A percentile compares a stretch with the other conserved stretches of the same genome.
phyloP scores from a whole-genome alignment of 2,329 filamentous ascomycete genomes.

The Calonectria pseudoturangicola region DNA sequence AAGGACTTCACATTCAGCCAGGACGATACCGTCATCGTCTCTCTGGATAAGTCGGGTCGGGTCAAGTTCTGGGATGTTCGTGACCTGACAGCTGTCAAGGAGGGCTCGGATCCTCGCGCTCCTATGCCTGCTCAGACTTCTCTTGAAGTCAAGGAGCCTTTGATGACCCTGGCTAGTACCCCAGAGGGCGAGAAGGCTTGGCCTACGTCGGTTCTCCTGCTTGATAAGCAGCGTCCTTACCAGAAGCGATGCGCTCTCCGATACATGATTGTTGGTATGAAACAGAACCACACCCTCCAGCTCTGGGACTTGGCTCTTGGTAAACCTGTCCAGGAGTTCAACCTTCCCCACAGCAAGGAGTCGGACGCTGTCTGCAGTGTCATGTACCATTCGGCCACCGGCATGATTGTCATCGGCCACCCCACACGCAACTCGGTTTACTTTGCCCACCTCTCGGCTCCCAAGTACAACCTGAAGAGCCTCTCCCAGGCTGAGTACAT shows the following conservation, averaged over 20 bases:
- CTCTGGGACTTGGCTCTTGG: conserved; percentile 97
- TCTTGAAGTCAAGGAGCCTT: conserved; percentile 87
- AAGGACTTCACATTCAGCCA: conserved; percentile 99
- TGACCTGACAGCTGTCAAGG: conserved; percentile 77
- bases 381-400: conserved; percentile 92
- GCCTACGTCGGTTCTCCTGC: conserved; percentile 95
- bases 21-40: conserved; percentile 95
- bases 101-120: conserved; percentile 69
- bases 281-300: conserved; percentile 98
- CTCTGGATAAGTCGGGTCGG: conserved; percentile 95
- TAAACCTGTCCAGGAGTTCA: conserved; percentile 97
- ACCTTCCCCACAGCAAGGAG: conserved; percentile 95
- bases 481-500: conserved; percentile 94
- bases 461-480: conserved; percentile 88
- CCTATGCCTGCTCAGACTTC: conserved; percentile 74
- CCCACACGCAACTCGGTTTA: conserved; percentile 98
- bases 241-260: conserved; percentile 91
- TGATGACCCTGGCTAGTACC: conserved; percentile 91
- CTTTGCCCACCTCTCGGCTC: conserved; percentile 95
- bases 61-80: conserved; percentile 99
- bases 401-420: conserved; percentile 95
- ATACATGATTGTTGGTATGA: conserved; percentile 98
- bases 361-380: conserved; percentile 99
- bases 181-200: conserved; percentile 94
- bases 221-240: conserved; percentile 97